Evolutionary conservation across 768 basidiomycete species (phyloP), one percentile per base, ranked within the genome.

Genomic region (Boletus fagicola): DNA sequence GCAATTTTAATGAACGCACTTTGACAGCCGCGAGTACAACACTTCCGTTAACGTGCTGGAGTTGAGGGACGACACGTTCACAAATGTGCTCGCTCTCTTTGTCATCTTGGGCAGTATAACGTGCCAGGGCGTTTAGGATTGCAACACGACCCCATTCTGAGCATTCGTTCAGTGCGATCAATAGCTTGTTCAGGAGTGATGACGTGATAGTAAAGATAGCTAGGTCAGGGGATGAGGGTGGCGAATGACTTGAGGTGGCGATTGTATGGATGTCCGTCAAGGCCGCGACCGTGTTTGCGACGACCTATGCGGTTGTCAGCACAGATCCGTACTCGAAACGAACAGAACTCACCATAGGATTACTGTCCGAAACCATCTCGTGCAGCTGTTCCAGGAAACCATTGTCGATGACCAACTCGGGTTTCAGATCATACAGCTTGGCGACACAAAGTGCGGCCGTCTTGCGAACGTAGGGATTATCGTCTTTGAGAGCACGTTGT

Each of bases 121-220:
- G 83, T 6, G 92, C 81, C 31, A 98, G 76, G 0, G 93, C 92
- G 57, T 88, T 90, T 51, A 98, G 75, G 38, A 99, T 86, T 1
- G 95, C 94, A 16, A 99, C 94, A 55, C 96, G 84, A 33, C 97
- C 97, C 97, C 97, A 99, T 75, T 99, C 97, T 0, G 95, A 96
- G 70, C 96, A 98, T 74, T 98, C 97, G 69, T 96, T 96, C 20
- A 99, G 79, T 2, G 96, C 97, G 53, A 98, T 90, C 54, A 99
- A 78, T 16, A 99, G 83, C 70, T 95, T 97, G 74, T 81, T 88
- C 49, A 99, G 80, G 57, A 95, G 83, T 0, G 84, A 72, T 7
- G 87, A 74, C n/a, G 94, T 94, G 71, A 98, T 92, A 57, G 73
- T 75, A 76, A 98, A 98, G 53, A 87, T 72, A 18, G 85, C 87